phyloP scores from a whole-genome alignment of 768 basidiomycete species.

The Neoboletus subvelutipes region DNA sequence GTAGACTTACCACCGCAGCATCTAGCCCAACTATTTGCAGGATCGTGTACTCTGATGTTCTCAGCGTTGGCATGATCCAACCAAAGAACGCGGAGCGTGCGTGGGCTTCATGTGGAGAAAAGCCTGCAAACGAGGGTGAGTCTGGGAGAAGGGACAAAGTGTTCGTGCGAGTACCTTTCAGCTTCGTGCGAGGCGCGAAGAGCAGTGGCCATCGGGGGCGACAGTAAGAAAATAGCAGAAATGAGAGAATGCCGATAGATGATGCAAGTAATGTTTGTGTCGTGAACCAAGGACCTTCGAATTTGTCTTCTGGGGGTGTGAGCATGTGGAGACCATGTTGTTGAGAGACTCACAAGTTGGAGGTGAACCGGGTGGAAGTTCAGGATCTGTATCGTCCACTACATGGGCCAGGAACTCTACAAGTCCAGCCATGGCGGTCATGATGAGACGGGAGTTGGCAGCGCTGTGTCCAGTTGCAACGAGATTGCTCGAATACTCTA shows the following conservation, averaged over 20 bases:
- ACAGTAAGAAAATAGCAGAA: constrained; percentile 86
- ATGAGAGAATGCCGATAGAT: constrained; percentile 73
- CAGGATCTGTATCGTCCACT: constrained; percentile 37
- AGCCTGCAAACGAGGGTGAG: constrained; percentile 50
- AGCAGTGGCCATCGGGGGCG: constrained; percentile 85
- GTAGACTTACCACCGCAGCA: constrained; percentile 81
- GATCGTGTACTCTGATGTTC: constrained; percentile 88
- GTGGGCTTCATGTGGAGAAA: constrained; percentile 92
- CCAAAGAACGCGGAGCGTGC: constrained; percentile 86
- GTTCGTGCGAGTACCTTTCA: constrained; percentile 67
- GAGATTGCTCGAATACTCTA: too few species aligned
- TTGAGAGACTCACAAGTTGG: constrained; percentile 51
- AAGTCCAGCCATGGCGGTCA: constrained; percentile 15
- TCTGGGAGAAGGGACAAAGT: not conserved
- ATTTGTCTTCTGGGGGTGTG: constrained; percentile 51
- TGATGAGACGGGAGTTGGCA: not conserved
- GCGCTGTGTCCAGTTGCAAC: not conserved
- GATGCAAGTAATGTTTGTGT: constrained; percentile 84
- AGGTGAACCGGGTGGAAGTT: constrained; percentile 60
- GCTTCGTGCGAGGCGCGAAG: constrained; percentile 91
- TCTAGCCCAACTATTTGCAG: constrained; percentile 96
- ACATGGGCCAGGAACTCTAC: constrained; percentile 18
- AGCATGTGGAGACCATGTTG: constrained; percentile 1
- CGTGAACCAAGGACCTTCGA: constrained; percentile 93
- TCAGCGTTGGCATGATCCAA: constrained; percentile 92